A percentile compares a stretch with the other conserved stretches of the same genome.
Evolutionary conservation across 192 early-diverging fungal species (phyloP).

Genomic region (Coemansia sp.): DNA sequence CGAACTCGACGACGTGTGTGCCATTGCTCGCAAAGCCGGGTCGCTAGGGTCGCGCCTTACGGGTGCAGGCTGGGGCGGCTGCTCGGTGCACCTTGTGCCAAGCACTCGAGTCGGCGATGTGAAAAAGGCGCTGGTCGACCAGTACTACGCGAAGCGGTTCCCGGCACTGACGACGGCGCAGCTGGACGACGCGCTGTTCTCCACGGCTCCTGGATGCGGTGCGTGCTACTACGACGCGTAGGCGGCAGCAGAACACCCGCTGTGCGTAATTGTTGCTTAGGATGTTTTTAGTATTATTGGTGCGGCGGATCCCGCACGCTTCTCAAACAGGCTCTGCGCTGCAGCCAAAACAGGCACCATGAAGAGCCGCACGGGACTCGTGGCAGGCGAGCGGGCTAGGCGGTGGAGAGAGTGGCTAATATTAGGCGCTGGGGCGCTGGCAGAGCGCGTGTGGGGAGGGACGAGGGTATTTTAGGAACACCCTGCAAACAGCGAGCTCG

Average conservation of each 20-base stretch:
- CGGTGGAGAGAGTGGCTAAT: constrained; percentile 1
- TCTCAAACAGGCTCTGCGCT: too few relatives aligned
- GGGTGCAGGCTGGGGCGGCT: constrained; percentile 93
- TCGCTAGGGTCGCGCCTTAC: constrained; percentile 81
- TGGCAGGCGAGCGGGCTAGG: too few relatives aligned
- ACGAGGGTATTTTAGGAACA: too few relatives aligned
- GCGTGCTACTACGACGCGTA: constrained; percentile 25
- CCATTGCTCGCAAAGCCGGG: constrained; percentile 60
- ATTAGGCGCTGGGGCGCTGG: neutral
- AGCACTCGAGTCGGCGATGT: constrained; percentile 56
- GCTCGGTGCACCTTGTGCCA: constrained; percentile 73
- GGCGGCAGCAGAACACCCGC: neutral
- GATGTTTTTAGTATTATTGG: too few relatives aligned
- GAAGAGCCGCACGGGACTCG: too few relatives aligned
- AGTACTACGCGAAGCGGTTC: constrained; percentile 58
- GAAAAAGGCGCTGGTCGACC: constrained; percentile 59
- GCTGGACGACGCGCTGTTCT: constrained; percentile 56
- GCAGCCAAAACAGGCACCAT: too few relatives aligned
- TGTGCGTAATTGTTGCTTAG: too few relatives aligned
- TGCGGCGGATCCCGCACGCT: neutral
- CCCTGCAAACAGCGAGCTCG: neutral
- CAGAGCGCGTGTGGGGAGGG: too few relatives aligned
- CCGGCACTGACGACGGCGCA: constrained; percentile 51
- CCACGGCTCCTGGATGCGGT: constrained; percentile 35
- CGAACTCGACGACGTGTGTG: constrained; percentile 77